phyloP scores from a whole-genome alignment of 225 moss, liverwort and hornwort species.

The Antitrichia curtipendula region DNA sequence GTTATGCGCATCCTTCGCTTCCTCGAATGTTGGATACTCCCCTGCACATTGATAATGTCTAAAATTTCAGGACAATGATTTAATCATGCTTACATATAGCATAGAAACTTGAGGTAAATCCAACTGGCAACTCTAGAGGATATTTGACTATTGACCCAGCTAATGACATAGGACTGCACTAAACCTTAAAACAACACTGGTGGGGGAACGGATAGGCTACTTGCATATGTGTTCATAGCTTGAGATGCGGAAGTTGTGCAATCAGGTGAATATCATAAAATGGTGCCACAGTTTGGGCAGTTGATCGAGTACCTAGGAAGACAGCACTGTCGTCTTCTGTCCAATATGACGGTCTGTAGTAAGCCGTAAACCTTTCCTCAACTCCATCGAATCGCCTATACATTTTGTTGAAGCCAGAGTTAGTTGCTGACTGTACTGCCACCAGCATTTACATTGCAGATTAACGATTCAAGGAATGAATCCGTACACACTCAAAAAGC shows the following conservation, averaged over 20 bases:
- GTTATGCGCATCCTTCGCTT: slow-evolving; percentile 25
- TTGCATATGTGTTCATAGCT: not conserved
- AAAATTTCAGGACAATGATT: not conserved
- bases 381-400: slow-evolving; percentile 29
- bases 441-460: not conserved
- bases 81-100: not conserved
- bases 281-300: not conserved
- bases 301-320: slow-evolving; percentile 13
- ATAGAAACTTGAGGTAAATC: not conserved
- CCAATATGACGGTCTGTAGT: slow-evolving; percentile 30
- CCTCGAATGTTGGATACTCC: slow-evolving; percentile 28
- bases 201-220: not conserved
- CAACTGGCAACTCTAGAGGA: not conserved
- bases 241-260: not conserved
- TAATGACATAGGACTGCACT: not conserved
- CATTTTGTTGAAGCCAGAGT: not conserved
- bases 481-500: not conserved
- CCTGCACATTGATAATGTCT: slow-evolving; percentile 4
- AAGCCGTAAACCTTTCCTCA: slow-evolving; percentile 25
- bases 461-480: not conserved
- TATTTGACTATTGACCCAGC: not conserved
- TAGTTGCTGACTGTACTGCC: not conserved
- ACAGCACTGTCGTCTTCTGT: slow-evolving; percentile 19
- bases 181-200: not conserved
- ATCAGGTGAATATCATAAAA: not conserved